Evolutionary conservation across 2,329 filamentous ascomycete genomes (phyloP).

Genomic region (Rutstroemia sydowiana): DNA sequence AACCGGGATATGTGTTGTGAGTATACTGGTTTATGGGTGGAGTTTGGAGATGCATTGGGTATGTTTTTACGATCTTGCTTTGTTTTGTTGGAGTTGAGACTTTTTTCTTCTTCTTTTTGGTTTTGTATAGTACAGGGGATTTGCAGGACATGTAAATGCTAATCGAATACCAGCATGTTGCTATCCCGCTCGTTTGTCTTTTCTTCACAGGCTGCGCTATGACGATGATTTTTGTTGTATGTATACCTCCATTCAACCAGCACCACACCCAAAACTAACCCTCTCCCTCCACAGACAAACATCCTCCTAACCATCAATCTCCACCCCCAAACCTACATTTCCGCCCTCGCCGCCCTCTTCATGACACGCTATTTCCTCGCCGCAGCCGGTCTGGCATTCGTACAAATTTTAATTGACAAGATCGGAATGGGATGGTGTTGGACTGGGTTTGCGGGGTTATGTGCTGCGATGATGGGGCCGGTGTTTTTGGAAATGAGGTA

Average conservation of each 20-base stretch:
- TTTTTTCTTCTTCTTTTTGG: background rate
- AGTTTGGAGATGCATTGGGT: background rate
- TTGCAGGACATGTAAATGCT: background rate
- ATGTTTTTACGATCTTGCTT: no score
- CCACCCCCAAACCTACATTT: background rate
- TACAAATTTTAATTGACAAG: background rate
- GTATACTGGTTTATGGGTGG: background rate
- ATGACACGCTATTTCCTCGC: background rate
- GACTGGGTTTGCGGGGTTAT: background rate
- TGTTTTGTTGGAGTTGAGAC: no score
- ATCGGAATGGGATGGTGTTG: slow-evolving; percentile 3
- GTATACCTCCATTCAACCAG: background rate
- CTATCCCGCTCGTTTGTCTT: background rate
- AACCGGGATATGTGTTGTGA: background rate
- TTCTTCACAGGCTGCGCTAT: background rate
- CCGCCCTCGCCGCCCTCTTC: background rate
- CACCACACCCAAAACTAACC: background rate
- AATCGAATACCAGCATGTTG: background rate
- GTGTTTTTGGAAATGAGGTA: background rate
- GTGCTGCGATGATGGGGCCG: background rate
- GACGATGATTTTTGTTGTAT: background rate
- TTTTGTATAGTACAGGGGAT: background rate
- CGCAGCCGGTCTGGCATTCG: background rate
- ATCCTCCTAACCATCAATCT: background rate
- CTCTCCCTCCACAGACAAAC: background rate